These are phyloP conservation scores for Aspergillus flavus DNA, from an alignment of 2,329 filamentous ascomycete species.

Conservation along the genomic window DNA sequence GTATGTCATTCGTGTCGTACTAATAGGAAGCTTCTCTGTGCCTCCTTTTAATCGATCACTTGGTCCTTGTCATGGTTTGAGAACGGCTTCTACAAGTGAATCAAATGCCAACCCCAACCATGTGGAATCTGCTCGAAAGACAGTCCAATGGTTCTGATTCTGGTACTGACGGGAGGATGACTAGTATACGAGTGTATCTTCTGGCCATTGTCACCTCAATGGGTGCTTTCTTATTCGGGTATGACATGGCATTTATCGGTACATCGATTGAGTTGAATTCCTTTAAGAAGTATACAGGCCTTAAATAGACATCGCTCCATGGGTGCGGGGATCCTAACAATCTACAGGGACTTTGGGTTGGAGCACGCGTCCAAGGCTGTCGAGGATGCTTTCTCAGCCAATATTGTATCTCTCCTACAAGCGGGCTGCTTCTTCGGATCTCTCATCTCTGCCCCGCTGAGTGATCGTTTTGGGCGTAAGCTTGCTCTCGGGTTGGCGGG, in stretches of 20 bases:
- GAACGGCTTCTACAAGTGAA: neutral
- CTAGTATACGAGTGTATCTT: neutral
- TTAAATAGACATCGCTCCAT: neutral
- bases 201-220: neutral
- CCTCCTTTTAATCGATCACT: neutral
- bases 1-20: neutral
- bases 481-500: slow-evolving; percentile 57
- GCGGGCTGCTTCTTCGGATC: slow-evolving; percentile 24
- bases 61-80: neutral
- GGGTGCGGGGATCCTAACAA: neutral
- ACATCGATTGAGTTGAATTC: neutral
- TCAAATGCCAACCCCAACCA: neutral
- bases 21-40: neutral
- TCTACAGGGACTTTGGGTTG: slow-evolving; percentile 15
- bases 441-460: slow-evolving; percentile 37
- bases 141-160: neutral
- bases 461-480: slow-evolving; percentile 55
- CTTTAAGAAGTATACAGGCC: neutral
- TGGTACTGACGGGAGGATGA: neutral
- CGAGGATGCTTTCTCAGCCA: slow-evolving; percentile 13
- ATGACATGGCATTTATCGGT: neutral
- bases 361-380: slow-evolving; percentile 1
- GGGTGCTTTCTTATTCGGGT: neutral
- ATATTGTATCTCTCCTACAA: slow-evolving; percentile 18
- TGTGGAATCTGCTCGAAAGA: neutral